Evolutionary conservation across 176 grass and related monocot species (phyloP).

Genomic region (Typha latifolia): DNA sequence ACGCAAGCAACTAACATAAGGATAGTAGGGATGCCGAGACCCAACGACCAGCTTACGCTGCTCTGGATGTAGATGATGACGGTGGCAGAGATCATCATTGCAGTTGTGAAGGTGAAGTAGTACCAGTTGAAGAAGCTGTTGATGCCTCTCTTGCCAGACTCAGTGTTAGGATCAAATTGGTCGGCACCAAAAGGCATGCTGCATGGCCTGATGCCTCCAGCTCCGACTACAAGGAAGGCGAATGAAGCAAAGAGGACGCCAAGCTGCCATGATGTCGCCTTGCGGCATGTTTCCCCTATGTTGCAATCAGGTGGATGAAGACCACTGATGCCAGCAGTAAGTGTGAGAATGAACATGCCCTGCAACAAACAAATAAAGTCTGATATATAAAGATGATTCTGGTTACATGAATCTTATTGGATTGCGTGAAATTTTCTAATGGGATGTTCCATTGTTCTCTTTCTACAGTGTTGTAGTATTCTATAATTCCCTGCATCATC

Average conservation of each 20-base stretch:
- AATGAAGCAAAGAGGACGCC: constrained; percentile 56
- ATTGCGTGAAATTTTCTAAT: background rate
- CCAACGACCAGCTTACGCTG: constrained; percentile 77
- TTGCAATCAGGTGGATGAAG: constrained; percentile 58
- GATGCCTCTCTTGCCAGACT: constrained; percentile 85
- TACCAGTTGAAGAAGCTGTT: constrained; percentile 99
- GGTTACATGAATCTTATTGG: background rate
- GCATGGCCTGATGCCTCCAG: constrained; percentile 73
- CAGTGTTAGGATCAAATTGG: constrained; percentile 77
- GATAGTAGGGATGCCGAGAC: constrained; percentile 56
- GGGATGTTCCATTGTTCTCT: background rate
- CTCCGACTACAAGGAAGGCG: constrained; percentile 58
- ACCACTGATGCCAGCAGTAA: constrained; percentile 40
- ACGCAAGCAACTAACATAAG: constrained; percentile 77
- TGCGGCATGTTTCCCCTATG: constrained; percentile 25
- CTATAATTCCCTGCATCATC: too few species aligned
- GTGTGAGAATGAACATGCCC: constrained; percentile 85
- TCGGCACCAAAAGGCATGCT: constrained; percentile 89
- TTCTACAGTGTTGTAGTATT: too few species aligned
- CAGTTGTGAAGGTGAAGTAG: constrained; percentile 91
- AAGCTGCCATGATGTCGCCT: constrained; percentile 45
- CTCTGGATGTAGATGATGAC: constrained; percentile 99
- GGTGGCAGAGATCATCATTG: constrained; percentile 77
- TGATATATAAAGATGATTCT: background rate
- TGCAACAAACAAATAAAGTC: constrained; percentile 11